phyloP scores from a whole-genome alignment of 129 eudicot species.

The Flaveria trinervia region DNA sequence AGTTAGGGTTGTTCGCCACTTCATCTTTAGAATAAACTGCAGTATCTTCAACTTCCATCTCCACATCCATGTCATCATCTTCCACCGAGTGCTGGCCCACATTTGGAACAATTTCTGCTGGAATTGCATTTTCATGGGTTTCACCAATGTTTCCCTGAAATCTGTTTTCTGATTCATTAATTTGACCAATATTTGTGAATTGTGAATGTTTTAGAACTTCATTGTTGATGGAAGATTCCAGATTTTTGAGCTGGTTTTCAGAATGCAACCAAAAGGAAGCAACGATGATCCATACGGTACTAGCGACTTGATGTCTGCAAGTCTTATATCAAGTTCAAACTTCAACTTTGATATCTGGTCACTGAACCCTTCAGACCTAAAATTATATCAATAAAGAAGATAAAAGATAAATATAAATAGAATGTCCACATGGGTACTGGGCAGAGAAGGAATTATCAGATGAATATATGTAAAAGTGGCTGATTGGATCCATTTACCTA shows the following conservation, averaged over 20 bases:
- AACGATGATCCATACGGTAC: conserved; percentile 61
- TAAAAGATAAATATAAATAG: background rate
- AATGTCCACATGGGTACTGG: background rate
- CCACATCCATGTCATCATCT: conserved; percentile 94
- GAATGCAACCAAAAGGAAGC: conserved; percentile 90
- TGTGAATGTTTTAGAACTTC: conserved; percentile 27
- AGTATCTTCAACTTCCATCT: conserved; percentile 87
- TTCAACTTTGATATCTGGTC: conserved; percentile 46
- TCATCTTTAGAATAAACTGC: conserved; percentile 27
- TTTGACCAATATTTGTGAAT: conserved; percentile 27
- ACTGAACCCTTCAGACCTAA: conserved; percentile 43
- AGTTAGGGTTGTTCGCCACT: conserved; percentile 16
- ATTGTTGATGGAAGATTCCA: conserved; percentile 57
- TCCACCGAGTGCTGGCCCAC: conserved; percentile 40
- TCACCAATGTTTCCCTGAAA: conserved; percentile 29
- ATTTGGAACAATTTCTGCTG: conserved; percentile 28
- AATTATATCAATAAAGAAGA: conserved; percentile 19
- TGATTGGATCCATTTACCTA: background rate
- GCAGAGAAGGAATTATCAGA: background rate
- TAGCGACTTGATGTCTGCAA: conserved; percentile 75
- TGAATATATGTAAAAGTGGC: background rate
- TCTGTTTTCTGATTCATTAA: conserved; percentile 24
- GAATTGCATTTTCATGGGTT: conserved; percentile 29
- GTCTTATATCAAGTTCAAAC: conserved; percentile 72
- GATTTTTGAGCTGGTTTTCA: conserved; percentile 57